Evolutionary conservation across 257 asterid genomes (phyloP).

Genomic region (Primulina eburnea): DNA sequence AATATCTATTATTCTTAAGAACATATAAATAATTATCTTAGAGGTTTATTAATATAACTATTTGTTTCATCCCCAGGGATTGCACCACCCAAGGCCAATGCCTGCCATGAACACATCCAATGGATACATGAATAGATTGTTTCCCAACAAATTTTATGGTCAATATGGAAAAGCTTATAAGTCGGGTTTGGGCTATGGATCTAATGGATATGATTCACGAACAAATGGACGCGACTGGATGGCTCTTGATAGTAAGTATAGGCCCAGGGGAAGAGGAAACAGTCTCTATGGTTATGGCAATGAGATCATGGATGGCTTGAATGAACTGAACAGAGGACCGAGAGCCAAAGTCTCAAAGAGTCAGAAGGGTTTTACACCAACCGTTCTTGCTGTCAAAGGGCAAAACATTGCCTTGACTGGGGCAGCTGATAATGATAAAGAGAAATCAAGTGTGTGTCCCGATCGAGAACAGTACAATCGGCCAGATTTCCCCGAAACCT

Average conservation of each 20-base stretch:
- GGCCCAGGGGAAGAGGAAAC: constrained; percentile 60
- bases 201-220: constrained; percentile 47
- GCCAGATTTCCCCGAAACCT: constrained; percentile 46
- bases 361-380: constrained; percentile 46
- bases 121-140: constrained; percentile 52
- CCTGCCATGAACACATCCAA: constrained; percentile 40
- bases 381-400: constrained; percentile 53
- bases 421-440: constrained; percentile 36
- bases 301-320: constrained; percentile 55
- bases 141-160: constrained; percentile 51
- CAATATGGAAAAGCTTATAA: constrained; percentile 54
- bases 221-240: constrained; percentile 51
- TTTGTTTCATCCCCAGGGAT: constrained; percentile 34
- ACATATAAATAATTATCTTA: background rate
- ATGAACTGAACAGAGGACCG: constrained; percentile 74
- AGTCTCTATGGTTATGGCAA: constrained; percentile 39
- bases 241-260: constrained; percentile 50
- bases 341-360: constrained; percentile 49
- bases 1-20: background rate
- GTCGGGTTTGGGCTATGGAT: constrained; percentile 50
- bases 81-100: constrained; percentile 42
- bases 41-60: background rate
- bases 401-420: constrained; percentile 42
- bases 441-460: constrained; percentile 29
- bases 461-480: constrained; percentile 57